Evolutionary conservation across 331 rosid species (phyloP).

Genomic region (Acacia pycnantha): DNA sequence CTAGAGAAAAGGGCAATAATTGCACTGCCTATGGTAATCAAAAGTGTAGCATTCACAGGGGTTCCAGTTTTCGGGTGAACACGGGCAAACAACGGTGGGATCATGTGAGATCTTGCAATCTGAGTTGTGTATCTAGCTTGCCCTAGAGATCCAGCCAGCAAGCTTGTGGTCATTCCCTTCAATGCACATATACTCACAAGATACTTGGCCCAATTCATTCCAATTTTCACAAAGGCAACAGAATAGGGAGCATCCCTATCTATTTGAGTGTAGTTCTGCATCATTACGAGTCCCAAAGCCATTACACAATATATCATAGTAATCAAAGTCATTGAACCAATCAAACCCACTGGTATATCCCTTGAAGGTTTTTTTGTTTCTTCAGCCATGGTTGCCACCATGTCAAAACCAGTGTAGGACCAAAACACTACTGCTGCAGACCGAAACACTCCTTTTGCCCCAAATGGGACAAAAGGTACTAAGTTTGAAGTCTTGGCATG

Average conservation of each 20-base stretch:
- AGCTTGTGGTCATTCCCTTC: constrained; percentile 94
- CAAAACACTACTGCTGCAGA: constrained; percentile 87
- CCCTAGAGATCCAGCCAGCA: constrained; percentile 85
- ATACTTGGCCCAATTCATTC: constrained; percentile 74
- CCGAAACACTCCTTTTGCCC: constrained; percentile 56
- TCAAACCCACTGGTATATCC: constrained; percentile 74
- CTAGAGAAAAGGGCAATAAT: constrained; percentile 73
- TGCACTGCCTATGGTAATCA: constrained; percentile 60
- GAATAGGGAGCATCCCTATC: constrained; percentile 57
- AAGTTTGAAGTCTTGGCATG: constrained; percentile 44
- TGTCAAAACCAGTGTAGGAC: constrained; percentile 91
- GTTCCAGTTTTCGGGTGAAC: constrained; percentile 86
- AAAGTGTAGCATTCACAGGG: constrained; percentile 74
- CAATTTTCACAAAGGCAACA: constrained; percentile 56
- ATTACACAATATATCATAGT: constrained; percentile 61
- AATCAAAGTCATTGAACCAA: constrained; percentile 64
- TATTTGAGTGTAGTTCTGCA: constrained; percentile 49
- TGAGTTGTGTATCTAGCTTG: constrained; percentile 87
- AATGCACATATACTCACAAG: constrained; percentile 78
- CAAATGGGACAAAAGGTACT: constrained; percentile 49
- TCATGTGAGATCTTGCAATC: constrained; percentile 86
- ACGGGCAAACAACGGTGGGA: constrained; percentile 80
- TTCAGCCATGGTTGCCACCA: constrained; percentile 93
- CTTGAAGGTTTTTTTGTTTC: constrained; percentile 78
- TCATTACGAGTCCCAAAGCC: constrained; percentile 54